A percentile compares a stretch with the other conserved stretches of the same genome.
These are phyloP conservation scores for Capsella rubella DNA, from an alignment of 441 rosid species.

Conservation along the genomic window DNA sequence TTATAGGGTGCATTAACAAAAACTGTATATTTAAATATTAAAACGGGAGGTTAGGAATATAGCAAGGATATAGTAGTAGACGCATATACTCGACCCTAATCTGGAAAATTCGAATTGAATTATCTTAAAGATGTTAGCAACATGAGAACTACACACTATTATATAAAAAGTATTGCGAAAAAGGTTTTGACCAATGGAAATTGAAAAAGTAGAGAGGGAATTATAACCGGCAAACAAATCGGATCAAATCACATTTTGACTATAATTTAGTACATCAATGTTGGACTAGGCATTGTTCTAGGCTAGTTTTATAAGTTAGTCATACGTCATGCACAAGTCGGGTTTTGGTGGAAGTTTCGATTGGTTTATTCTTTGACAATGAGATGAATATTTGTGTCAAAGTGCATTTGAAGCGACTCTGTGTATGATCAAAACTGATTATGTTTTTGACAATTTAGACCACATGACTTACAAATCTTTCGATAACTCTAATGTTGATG, in stretches of 20 bases:
- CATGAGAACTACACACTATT: constrained; percentile 2
- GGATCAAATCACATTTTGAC: constrained; percentile 45
- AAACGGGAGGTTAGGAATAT: constrained; percentile 33
- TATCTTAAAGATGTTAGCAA: neutral
- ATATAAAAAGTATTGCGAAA: constrained; percentile 23
- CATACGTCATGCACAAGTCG: constrained; percentile 33
- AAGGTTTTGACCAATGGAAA: constrained; percentile 34
- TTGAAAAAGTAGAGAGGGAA: constrained; percentile 22
- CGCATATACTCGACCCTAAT: constrained; percentile 34
- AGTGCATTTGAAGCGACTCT: constrained; percentile 4
- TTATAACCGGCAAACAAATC: constrained; percentile 41
- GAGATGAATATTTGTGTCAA: constrained; percentile 16
- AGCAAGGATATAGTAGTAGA: constrained; percentile 21
- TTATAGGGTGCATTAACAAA: constrained; percentile 55
- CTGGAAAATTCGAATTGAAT: constrained; percentile 23
- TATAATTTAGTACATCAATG: constrained; percentile 48
- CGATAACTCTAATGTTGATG: constrained; percentile 1
- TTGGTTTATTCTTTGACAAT: constrained; percentile 12
- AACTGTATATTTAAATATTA: constrained; percentile 18
- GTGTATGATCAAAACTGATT: neutral
- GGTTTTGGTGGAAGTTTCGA: constrained; percentile 17
- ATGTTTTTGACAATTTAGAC: constrained; percentile 21
- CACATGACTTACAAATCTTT: constrained; percentile 8
- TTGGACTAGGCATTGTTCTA: constrained; percentile 54
- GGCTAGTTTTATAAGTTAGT: constrained; percentile 11